A percentile compares a stretch with the other conserved stretches of the same genome.
Conservation (phyloP, 345 rosid genomes). For the Arabidopsis arenosa region DNA sequence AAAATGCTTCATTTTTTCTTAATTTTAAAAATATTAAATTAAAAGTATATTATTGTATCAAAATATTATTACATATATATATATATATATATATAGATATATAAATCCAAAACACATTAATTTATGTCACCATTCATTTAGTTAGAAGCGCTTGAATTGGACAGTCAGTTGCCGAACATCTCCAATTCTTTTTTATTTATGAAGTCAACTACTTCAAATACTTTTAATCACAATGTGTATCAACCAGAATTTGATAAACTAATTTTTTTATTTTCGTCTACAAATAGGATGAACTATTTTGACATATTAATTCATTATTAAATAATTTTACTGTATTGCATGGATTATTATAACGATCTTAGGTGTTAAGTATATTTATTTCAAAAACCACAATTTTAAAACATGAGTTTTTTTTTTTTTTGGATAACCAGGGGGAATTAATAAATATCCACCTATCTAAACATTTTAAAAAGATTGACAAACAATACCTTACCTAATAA, state of each 20-base stretch:
- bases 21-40: neutral
- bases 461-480: no score
- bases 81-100: neutral
- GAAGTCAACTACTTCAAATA: slow-evolving; percentile 21
- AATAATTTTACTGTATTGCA: neutral
- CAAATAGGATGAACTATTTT: neutral
- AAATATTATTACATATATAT: neutral
- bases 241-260: neutral
- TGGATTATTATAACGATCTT: no score
- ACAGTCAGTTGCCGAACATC: slow-evolving; percentile 12
- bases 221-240: neutral
- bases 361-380: no score
- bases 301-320: neutral
- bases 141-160: slow-evolving; percentile 8
- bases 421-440: no score
- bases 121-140: slow-evolving; percentile 15
- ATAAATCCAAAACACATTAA: slow-evolving; percentile 17
- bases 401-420: no score
- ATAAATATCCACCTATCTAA: no score
- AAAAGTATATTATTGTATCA: neutral
- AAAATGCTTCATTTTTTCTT: neutral
- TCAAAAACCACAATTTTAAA: no score
- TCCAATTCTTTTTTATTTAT: neutral
- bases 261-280: no score
- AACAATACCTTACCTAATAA: no score